phyloP scores from a whole-genome alignment of 495 filamentous ascomycete genomes.

The Elaphomyces granulatus region DNA sequence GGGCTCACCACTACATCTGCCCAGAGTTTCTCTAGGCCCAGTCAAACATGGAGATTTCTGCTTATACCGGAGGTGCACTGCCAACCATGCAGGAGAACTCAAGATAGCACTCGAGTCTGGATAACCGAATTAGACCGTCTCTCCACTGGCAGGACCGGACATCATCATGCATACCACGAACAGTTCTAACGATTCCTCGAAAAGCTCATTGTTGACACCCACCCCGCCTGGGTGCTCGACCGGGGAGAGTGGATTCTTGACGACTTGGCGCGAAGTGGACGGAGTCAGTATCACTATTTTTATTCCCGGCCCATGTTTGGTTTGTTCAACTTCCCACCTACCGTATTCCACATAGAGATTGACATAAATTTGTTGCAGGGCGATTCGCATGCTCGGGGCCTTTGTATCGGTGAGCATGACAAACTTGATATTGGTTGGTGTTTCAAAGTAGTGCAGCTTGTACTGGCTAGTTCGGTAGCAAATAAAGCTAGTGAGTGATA shows the following conservation, averaged over 20 bases:
- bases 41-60: too few species aligned
- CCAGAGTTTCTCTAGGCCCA: too few species aligned
- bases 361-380: slow-evolving; percentile 95
- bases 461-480: slow-evolving; percentile 83
- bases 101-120: slow-evolving; percentile 5
- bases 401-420: slow-evolving; percentile 91
- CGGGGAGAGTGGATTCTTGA: slow-evolving; percentile 87
- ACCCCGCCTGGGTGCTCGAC: slow-evolving; percentile 76
- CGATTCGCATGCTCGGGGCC: slow-evolving; percentile 77
- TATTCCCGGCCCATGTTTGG: too few species aligned
- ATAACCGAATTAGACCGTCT: not conserved
- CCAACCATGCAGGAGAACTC: not conserved
- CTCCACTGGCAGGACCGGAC: not conserved
- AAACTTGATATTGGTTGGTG: slow-evolving; percentile 84
- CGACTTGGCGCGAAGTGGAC: slow-evolving; percentile 38
- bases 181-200: slow-evolving; percentile 80
- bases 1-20: too few species aligned
- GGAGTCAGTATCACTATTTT: too few species aligned
- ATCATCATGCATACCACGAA: slow-evolving; percentile 52
- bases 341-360: slow-evolving; percentile 94
- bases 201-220: slow-evolving; percentile 87
- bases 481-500: slow-evolving; percentile 53
- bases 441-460: slow-evolving; percentile 98
- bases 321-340: too few species aligned
- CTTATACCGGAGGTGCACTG: too few species aligned